phyloP scores from a whole-genome alignment of 495 filamentous ascomycete genomes.

The Xylaria scruposa region DNA sequence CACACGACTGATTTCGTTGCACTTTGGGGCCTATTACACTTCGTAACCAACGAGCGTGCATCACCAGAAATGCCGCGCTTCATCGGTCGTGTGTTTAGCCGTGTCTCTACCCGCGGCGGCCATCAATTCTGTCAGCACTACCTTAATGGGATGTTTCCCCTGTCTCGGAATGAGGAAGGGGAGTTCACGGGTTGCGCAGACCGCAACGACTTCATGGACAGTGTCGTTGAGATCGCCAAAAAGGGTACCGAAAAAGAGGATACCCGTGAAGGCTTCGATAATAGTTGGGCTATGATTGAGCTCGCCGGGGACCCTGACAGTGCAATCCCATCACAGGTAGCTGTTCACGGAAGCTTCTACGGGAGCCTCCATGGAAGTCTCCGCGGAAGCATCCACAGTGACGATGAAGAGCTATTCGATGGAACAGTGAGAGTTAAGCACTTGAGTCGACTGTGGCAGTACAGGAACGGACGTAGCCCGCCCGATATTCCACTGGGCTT shows the following conservation, averaged over 20 bases:
- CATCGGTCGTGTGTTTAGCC: constrained; percentile 77
- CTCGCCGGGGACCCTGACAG: constrained; percentile 30
- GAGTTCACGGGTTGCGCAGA: constrained; percentile 45
- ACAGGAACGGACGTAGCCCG: constrained; percentile 71
- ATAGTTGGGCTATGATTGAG: constrained; percentile 40
- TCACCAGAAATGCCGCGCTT: constrained; percentile 61
- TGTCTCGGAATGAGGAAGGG: constrained; percentile 43
- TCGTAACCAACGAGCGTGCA: constrained; percentile 53
- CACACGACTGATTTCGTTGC: constrained; percentile 80
- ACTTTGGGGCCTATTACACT: constrained; percentile 76
- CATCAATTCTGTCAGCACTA: constrained; percentile 86
- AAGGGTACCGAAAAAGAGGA: constrained; percentile 47
- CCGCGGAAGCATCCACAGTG: constrained; percentile 23
- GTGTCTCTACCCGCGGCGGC: constrained; percentile 62
- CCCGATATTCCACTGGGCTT: constrained; percentile 40
- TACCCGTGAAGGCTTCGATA: constrained; percentile 48
- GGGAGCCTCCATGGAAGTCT: constrained; percentile 22
- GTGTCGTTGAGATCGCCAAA: constrained; percentile 51
- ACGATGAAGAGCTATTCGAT: constrained; percentile 29
- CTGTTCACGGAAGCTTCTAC: constrained; percentile 39
- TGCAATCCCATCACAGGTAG: constrained; percentile 39
- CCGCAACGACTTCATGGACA: constrained; percentile 64
- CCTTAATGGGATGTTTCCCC: constrained; percentile 77
- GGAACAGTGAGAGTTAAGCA: constrained; percentile 64
- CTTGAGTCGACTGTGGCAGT: constrained; percentile 75